Evolutionary conservation across 2,329 filamentous ascomycete genomes (phyloP), one percentile per base, ranked within the genome.

Genomic region (Nigrospora sphaerica): DNA sequence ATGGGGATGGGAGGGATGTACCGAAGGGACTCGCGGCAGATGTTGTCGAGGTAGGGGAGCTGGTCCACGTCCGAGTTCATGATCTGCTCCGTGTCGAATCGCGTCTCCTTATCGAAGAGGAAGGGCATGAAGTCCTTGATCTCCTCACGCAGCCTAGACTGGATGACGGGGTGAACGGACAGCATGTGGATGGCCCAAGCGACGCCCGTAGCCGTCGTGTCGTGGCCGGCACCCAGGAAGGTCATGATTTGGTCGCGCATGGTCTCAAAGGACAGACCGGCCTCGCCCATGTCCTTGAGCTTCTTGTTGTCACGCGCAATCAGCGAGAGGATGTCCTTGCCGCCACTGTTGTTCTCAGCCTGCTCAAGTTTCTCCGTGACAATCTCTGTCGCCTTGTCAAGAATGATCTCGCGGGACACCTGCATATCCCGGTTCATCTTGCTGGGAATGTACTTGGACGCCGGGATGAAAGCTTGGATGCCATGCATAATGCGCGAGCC

Each of bases 1-100:
- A 70, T 67, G 19, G 69, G 69, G 39, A 72, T 71, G 4, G 70
- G 68, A 2, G 69, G 68, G 47, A 71, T 71, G 57, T 63, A 67
- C 37, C 71, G 68, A 6, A 74, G 62, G 1, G 67, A 66, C 55
- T 74, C 71, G 44, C 67, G 66, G 60, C 69, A 71, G 35, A 73
- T 64, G 44, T 70, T 71, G 50, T 72, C 67, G 6, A 73, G 58
- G 53, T 67, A 74, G 1, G 68, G 68, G 3, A 73, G 57, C 40
- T 59, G 54, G 51, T 73, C 65, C 1, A 62, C 60, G 44, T 72
- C 66, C 1, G 63, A 61, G 4, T 57, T 55, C 13, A 54, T 58
- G 37, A 65, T 50, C 13, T 55, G 48, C 3, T 53, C 55, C 3
- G 53, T 45, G 42, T 66, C 59, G 44, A 65, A 60, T 12, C 64